These are phyloP conservation scores for Bjerkandera adusta DNA, from an alignment of 1,284 basidiomycete genomes.

Conservation along the genomic window DNA sequence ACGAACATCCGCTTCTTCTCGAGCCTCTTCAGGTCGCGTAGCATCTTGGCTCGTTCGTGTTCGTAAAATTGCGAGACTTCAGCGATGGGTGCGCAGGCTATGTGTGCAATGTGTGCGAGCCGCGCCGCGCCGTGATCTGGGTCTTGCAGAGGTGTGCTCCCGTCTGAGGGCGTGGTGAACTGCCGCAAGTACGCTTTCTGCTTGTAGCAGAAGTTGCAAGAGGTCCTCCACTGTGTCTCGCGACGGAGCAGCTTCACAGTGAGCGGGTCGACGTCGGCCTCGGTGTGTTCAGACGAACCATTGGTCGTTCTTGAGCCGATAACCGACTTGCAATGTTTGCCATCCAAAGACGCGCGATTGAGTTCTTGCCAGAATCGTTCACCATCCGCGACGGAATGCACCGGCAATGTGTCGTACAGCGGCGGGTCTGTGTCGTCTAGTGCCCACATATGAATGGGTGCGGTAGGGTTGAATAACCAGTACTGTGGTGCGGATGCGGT, in stretches of 20 bases:
- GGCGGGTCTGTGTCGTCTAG: constrained; percentile 48
- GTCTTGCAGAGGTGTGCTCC: constrained; percentile 50
- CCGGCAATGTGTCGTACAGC: constrained; percentile 47
- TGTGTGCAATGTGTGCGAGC: constrained; percentile 47
- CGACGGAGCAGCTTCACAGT: constrained; percentile 45
- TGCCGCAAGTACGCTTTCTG: constrained; percentile 62
- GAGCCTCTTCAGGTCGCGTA: constrained; percentile 43
- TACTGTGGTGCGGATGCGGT: constrained; percentile 49
- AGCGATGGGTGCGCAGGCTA: constrained; percentile 54
- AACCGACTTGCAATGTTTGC: constrained; percentile 23
- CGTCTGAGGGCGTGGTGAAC: constrained; percentile 42
- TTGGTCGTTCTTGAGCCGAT: constrained; percentile 3
- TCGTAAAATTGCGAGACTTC: constrained; percentile 48
- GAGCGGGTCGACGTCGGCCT: constrained; percentile 10
- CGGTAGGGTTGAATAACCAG: constrained; percentile 57
- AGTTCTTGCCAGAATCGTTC: constrained; percentile 57
- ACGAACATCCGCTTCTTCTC: constrained; percentile 29
- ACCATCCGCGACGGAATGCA: constrained; percentile 38
- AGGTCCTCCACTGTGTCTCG: constrained; percentile 53
- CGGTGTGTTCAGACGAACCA: neutral
- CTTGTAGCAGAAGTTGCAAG: constrained; percentile 63
- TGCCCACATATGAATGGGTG: constrained; percentile 59
- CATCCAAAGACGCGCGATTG: constrained; percentile 41
- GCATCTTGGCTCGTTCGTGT: constrained; percentile 36
- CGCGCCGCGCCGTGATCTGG: constrained; percentile 35